Conservation (phyloP, 2,329 filamentous ascomycete species). For the Emmonsiellopsis sp. region DNA sequence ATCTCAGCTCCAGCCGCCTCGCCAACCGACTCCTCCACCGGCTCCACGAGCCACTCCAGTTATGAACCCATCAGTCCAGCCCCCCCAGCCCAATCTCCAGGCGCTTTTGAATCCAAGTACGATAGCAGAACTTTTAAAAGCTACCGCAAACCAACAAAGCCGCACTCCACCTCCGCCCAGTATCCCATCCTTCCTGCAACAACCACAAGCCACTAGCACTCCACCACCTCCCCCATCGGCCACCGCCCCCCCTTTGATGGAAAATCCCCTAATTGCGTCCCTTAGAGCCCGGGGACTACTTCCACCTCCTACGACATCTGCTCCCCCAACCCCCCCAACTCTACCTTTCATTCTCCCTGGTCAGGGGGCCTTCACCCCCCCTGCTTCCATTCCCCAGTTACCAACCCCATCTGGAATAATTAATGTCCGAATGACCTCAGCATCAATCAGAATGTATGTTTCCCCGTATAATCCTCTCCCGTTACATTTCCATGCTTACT, state of each 20-base stretch:
- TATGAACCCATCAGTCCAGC: constrained; percentile 18
- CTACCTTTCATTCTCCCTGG: constrained; percentile 33
- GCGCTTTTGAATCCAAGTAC: constrained; percentile 32
- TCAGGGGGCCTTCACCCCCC: constrained; percentile 27
- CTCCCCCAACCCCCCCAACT: constrained; percentile 30
- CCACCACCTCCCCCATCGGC: constrained; percentile 36
- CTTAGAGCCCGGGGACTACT: constrained; percentile 61
- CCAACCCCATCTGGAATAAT: constrained; percentile 20
- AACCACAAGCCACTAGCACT: constrained; percentile 47
- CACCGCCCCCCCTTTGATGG: constrained; percentile 33
- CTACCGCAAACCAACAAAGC: constrained; percentile 30
- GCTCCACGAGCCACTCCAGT: constrained; percentile 2
- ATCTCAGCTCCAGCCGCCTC: constrained; percentile 54
- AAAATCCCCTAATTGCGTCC: constrained; percentile 56
- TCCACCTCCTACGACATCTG: constrained; percentile 35
- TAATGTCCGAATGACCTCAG: constrained; percentile 48
- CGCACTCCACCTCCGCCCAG: constrained; percentile 39
- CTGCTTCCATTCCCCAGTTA: constrained; percentile 25
- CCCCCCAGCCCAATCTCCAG: constrained; percentile 20
- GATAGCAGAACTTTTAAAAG: constrained; percentile 36
- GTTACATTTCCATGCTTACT: not conserved
- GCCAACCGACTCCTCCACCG: constrained; percentile 23
- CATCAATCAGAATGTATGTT: constrained; percentile 64
- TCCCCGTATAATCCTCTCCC: constrained; percentile 9
- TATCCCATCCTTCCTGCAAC: constrained; percentile 38